Percentiles rank a stretch among this genome's conserved stretches.
Conservation (phyloP, 2,329 filamentous ascomycete species). For the Boeremia exigua region DNA sequence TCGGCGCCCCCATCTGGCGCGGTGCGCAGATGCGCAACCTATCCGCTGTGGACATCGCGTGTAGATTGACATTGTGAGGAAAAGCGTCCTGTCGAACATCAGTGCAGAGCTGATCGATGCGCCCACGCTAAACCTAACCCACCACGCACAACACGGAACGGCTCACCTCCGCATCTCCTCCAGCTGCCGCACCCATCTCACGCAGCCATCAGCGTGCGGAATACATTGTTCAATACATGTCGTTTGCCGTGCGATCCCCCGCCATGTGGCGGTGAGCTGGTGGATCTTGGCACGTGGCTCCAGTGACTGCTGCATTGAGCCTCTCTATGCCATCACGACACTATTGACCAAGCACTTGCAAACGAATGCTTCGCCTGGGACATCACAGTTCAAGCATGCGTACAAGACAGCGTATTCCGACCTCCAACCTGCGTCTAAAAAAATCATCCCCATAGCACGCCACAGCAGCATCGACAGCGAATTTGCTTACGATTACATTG, state of each 20-base stretch:
- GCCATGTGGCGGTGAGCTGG: constrained; percentile 16
- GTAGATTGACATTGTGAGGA: constrained; percentile 27
- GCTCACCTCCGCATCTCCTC: background rate
- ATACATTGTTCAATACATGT: background rate
- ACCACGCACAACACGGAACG: constrained; percentile 16
- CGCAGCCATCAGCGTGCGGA: background rate
- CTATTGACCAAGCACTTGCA: background rate
- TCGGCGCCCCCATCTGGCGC: constrained; percentile 24
- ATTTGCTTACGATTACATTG: background rate
- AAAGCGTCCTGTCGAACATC: background rate
- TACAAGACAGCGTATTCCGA: background rate
- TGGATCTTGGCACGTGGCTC: constrained; percentile 3
- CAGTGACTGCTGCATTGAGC: background rate
- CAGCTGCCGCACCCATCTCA: background rate
- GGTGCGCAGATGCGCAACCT: constrained; percentile 13
- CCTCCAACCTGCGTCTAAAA: background rate
- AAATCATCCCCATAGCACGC: background rate
- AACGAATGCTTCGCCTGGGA: background rate
- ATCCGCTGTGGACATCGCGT: constrained; percentile 22
- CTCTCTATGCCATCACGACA: background rate
- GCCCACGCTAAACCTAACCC: constrained; percentile 6
- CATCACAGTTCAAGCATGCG: background rate
- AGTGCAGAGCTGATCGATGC: constrained; percentile 1
- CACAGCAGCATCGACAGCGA: background rate
- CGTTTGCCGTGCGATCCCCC: background rate